phyloP scores from a whole-genome alignment of 805 yeast genomes.

The Suhomyces tanzawaensis region DNA sequence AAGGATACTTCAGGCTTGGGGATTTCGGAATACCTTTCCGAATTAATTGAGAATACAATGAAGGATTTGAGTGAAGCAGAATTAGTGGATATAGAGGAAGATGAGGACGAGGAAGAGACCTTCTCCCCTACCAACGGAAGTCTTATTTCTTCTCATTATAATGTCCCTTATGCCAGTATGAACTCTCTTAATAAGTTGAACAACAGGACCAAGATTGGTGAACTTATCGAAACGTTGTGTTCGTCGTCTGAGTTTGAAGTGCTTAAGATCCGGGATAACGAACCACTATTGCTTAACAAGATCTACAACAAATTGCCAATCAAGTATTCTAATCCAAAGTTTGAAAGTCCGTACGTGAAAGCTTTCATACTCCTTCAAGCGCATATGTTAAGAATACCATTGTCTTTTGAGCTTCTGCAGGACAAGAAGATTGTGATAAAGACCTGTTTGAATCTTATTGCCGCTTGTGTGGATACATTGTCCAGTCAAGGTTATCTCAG shows the following conservation, averaged over 20 bases:
- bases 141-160: conserved; percentile 72
- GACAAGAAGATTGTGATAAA: conserved; percentile 58
- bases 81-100: conserved; percentile 57
- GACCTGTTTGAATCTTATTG: conserved; percentile 49
- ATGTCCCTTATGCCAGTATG: conserved; percentile 64
- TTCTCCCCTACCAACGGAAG: conserved; percentile 68
- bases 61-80: conserved; percentile 60
- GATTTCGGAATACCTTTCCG: conserved; percentile 79
- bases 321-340: conserved; percentile 42
- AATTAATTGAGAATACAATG: conserved; percentile 69
- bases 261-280: conserved; percentile 62
- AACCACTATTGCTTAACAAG: conserved; percentile 44
- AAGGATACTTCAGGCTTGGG: conserved; percentile 62
- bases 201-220: conserved; percentile 54
- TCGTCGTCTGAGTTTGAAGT: conserved; percentile 70
- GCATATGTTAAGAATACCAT: conserved; percentile 62
- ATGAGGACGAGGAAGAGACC: conserved; percentile 32
- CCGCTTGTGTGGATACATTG: conserved; percentile 70
- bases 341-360: conserved; percentile 59
- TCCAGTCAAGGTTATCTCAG: conserved; percentile 78
- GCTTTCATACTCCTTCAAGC: conserved; percentile 78
- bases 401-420: conserved; percentile 56
- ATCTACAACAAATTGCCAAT: conserved; percentile 64
- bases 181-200: conserved; percentile 56
- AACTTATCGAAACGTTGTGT: conserved; percentile 62